Evolutionary conservation across 2,329 filamentous ascomycete genomes (phyloP), one percentile per base, ranked within the genome.

Genomic region (Penicillium hordei): DNA sequence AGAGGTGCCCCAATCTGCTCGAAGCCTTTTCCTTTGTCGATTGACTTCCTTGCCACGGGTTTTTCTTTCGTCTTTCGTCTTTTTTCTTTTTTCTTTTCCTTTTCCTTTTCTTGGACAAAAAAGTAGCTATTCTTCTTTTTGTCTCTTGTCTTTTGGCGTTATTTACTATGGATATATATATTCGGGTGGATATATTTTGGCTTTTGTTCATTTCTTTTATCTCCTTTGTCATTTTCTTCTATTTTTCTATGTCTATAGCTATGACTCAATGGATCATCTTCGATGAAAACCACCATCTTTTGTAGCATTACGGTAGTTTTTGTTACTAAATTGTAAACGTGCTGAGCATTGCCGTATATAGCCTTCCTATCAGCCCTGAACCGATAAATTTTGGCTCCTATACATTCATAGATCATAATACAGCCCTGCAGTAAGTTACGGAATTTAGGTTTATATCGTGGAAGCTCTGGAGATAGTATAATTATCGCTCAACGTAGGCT

Each of bases 231-330:
- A 50, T 45, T 62, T 60, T 38, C 13, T 57, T 55, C 17, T 50
- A 5, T 43, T 46, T 31, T 60, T 60, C 61, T 39, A 52, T 65
- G 64, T 65, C 57, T 56, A 68, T 68, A 68, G 48, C 52, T 63
- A 56, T 53, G 54, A 60, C 17, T 51, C 44, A 59, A 61, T 60
- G 45, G 25, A 52, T 51, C n/a, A 48, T 31, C 36, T 44, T 57
- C 33, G 17, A 39, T 48, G 21, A 46, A 52, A 8, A 38, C 25
- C 2, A 13, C 9, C 1, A 1, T 21, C 5, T 15, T 33, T 13
- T 46, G 51, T 29, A 48, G 5, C 4, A 23, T 12, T 1, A 36
- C 0, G 1, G 19, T 25, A n/a, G 19, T n/a, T 7, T 7, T 5
- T 12, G 19, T 5, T 12, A 12, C 17, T 34, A 10, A 5, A 33